A percentile compares a stretch with the other conserved stretches of the same genome.
Evolutionary conservation across 2,329 filamentous ascomycete genomes (phyloP).

Genomic region (Pestalotiopsis sp.): DNA sequence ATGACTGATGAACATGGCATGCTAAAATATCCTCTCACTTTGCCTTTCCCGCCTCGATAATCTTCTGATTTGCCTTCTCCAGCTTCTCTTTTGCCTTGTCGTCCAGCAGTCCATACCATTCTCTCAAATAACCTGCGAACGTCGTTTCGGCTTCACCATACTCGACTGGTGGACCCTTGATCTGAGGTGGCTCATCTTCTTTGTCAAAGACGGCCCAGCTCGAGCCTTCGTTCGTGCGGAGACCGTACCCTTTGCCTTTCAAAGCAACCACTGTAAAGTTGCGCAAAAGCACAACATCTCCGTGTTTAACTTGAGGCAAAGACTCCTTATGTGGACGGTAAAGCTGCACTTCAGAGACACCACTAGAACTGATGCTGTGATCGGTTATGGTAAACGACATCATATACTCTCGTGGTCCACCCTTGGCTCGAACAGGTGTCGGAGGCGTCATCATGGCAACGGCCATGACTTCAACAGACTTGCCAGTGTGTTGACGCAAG

Average conservation of each 20-base stretch:
- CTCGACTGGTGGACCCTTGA: constrained; percentile 63
- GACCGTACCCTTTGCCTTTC: constrained; percentile 55
- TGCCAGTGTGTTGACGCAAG: constrained; percentile 50
- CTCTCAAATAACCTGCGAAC: constrained; percentile 49
- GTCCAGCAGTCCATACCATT: constrained; percentile 53
- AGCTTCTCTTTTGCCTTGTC: constrained; percentile 47
- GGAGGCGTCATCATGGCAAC: constrained; percentile 54
- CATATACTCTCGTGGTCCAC: constrained; percentile 60
- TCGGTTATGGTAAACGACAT: constrained; percentile 61
- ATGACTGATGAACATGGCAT: not conserved
- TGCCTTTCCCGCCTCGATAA: constrained; percentile 25
- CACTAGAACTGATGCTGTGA: constrained; percentile 50
- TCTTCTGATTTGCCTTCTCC: constrained; percentile 46
- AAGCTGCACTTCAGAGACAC: constrained; percentile 56
- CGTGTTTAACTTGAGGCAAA: constrained; percentile 55
- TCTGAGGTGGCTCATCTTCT: constrained; percentile 46
- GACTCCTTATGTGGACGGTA: constrained; percentile 60
- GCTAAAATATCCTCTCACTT: constrained; percentile 1
- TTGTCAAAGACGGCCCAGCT: constrained; percentile 65
- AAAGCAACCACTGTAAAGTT: constrained; percentile 57
- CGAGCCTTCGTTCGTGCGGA: constrained; percentile 56
- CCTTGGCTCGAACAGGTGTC: constrained; percentile 55
- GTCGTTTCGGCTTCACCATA: constrained; percentile 49
- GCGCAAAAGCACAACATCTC: constrained; percentile 61
- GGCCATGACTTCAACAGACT: constrained; percentile 55